Base-by-base conservation (phyloP, 2,329 filamentous ascomycete genomes). In the Venturia effusa region DNA sequence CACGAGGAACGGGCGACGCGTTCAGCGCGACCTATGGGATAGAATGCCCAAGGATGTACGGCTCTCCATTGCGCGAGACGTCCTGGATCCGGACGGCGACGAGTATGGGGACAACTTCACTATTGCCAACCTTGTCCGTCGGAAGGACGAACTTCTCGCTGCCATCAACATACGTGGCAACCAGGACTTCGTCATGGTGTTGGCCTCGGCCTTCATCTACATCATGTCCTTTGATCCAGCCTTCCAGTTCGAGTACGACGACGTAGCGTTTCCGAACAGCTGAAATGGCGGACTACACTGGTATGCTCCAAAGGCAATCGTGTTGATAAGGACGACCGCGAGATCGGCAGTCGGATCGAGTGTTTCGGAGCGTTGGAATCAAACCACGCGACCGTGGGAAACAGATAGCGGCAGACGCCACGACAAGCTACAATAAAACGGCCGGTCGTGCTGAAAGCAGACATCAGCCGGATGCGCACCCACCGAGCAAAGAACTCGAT, bases 61-160 rank as follows among this genome's bases (percentile, higher is more conserved):
- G 51, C 51, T 57, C 30, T 57, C 51, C 51, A 57, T 57, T 17
- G 51, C 51, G 51, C 51, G 34, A 57, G 51, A 57, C 34, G 30
- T 57, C 30, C 17, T 57, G 51, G 51, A 57, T 57, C 51, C 51
- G 5, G 51, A 57, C 51, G 51, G 51, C 30, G 51, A 57, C 19
- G 51, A 57, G 27, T 32, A 57, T 57, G 30, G 30, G 15, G 51
- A 57, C 19, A 30, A 57, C 10, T 57, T 57, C 19, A 57, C 51
- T 8, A 3, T 57, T n/a, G 27, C 51, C 30, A 57, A 57, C 17
- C 51, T 57, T 13, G 51, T 57, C 30, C 51, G 51, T 19, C 27
- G 51, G 15, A 57, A 57, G 19, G 51, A 57, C 17, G 51, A 57
- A 30, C 51, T 57, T 34, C 51, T 57, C 27, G 51, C 51, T 32